phyloP scores from a whole-genome alignment of 495 filamentous ascomycete genomes.

The Apodospora peruviana region DNA sequence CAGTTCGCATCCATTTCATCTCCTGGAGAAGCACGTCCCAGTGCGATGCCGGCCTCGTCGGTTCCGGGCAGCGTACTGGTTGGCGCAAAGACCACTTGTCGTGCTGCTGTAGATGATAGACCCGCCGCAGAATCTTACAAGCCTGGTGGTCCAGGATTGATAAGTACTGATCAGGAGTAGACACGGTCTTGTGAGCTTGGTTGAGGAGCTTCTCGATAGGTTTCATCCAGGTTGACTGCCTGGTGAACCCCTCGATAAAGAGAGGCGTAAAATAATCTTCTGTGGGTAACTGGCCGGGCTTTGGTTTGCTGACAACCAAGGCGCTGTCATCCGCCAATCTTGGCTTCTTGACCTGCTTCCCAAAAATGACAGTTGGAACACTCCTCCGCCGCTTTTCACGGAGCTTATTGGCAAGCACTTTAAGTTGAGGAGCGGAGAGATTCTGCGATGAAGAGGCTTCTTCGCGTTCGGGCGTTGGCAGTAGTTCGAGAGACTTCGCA shows the following conservation, averaged over 20 bases:
- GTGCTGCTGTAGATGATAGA: slow-evolving; percentile 82
- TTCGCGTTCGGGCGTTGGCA: slow-evolving; percentile 2
- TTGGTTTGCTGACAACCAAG: slow-evolving; percentile 26
- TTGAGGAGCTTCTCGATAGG: slow-evolving; percentile 63
- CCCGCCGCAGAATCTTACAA: slow-evolving; percentile 71
- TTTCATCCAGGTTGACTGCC: slow-evolving; percentile 52
- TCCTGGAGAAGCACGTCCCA: slow-evolving; percentile 83
- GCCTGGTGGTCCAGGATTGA: slow-evolving; percentile 79
- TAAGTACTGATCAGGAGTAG: slow-evolving; percentile 68
- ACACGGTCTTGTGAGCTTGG: slow-evolving; percentile 75
- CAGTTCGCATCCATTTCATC: slow-evolving; percentile 95
- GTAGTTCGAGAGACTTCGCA: no score
- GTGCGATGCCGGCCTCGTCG: slow-evolving; percentile 65
- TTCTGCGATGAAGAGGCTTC: slow-evolving; percentile 13
- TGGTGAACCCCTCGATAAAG: slow-evolving; percentile 65
- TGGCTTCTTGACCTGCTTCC: slow-evolving; percentile 43
- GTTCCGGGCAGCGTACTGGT: slow-evolving; percentile 71
- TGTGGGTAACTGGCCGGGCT: slow-evolving; percentile 32
- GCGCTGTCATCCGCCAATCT: slow-evolving; percentile 22
- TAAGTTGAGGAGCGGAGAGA: slow-evolving; percentile 36
- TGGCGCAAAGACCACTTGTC: slow-evolving; percentile 91
- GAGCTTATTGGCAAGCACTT: slow-evolving; percentile 49
- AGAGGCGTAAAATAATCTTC: slow-evolving; percentile 79
- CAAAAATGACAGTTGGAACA: slow-evolving; percentile 76
- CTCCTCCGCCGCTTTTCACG: slow-evolving; percentile 60